Evolutionary conservation across 208 protist species (phyloP).

Genomic region (Leishmania arabica): DNA sequence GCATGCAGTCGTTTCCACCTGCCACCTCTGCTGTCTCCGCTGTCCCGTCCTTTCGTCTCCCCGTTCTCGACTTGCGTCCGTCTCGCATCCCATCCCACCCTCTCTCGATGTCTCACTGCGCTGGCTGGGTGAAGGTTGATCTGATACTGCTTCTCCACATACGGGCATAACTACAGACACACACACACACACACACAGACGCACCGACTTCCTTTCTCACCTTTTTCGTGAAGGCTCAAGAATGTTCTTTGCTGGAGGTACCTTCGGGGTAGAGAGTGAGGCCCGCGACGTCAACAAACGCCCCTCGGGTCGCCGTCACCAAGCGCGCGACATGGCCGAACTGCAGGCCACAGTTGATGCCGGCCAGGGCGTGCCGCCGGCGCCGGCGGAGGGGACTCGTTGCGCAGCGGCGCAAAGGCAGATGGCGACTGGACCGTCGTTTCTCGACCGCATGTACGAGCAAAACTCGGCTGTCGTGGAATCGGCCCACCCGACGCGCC

Average conservation of each 20-base stretch:
- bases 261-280: slow-evolving; percentile 60
- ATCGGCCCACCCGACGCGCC: slow-evolving; percentile 12
- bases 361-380: not conserved
- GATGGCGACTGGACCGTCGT: slow-evolving; percentile 45
- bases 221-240: not conserved
- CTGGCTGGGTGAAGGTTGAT: not conserved
- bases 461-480: slow-evolving; percentile 16
- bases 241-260: slow-evolving; percentile 36
- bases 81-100: not conserved
- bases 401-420: slow-evolving; percentile 35
- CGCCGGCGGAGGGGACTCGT: slow-evolving; percentile 4
- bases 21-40: not conserved
- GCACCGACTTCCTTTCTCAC: not conserved
- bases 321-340: slow-evolving; percentile 54
- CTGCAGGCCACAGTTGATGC: slow-evolving; percentile 20
- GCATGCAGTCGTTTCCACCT: not conserved
- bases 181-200: slow-evolving; percentile 4
- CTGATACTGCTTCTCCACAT: not conserved
- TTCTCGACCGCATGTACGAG: slow-evolving; percentile 61
- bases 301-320: slow-evolving; percentile 56
- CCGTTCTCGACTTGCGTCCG: not conserved
- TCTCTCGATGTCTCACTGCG: not conserved
- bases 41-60: not conserved
- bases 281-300: slow-evolving; percentile 35
- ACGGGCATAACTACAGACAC: slow-evolving; percentile 7